Percentiles rank a stretch among this genome's conserved stretches.
phyloP scores from a whole-genome alignment of 768 basidiomycete species.

The Termitomyces sp. region DNA sequence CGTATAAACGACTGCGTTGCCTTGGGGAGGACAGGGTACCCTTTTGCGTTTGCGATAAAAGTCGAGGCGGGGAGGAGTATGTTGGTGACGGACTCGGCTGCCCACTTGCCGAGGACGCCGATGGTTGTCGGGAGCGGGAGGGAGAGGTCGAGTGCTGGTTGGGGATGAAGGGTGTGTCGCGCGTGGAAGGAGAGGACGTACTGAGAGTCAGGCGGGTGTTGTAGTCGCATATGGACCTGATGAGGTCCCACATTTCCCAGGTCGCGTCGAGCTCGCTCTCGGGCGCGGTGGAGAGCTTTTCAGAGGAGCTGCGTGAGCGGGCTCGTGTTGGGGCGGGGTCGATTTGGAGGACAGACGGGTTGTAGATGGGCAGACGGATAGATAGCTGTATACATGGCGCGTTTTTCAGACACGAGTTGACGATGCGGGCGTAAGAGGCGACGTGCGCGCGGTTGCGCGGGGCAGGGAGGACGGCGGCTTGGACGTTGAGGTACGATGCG shows the following conservation, averaged over 20 bases:
- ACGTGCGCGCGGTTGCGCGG: slow-evolving; percentile 80
- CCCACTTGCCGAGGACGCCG: slow-evolving; percentile 80
- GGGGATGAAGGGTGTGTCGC: slow-evolving; percentile 10
- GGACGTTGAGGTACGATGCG: slow-evolving; percentile 87
- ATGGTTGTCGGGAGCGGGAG: slow-evolving; percentile 78
- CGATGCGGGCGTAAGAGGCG: slow-evolving; percentile 88
- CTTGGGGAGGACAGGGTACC: slow-evolving; percentile 95
- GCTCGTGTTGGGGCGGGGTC: slow-evolving; percentile 7
- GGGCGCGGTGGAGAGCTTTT: slow-evolving; percentile 11
- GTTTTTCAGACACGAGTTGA: slow-evolving; percentile 70
- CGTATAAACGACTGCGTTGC: slow-evolving; percentile 88
- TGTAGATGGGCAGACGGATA: slow-evolving; percentile 78
- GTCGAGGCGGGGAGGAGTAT: slow-evolving; percentile 85
- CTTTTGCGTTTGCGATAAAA: slow-evolving; percentile 94
- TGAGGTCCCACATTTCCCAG: slow-evolving; percentile 99
- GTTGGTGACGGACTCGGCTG: slow-evolving; percentile 87
- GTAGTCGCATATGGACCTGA: slow-evolving; percentile 86
- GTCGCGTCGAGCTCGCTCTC: slow-evolving; percentile 64
- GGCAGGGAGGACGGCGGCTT: slow-evolving; percentile 81
- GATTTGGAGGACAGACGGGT: slow-evolving; percentile 55
- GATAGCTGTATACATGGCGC: slow-evolving; percentile 74
- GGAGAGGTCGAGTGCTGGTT: slow-evolving; percentile 88
- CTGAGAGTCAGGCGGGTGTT: slow-evolving; percentile 67
- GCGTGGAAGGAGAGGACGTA: slow-evolving; percentile 25
- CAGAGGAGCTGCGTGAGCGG: no score